Evolutionary conservation across 352 stramenopile genomes (phyloP), one percentile per base, ranked within the genome.

Genomic region (Phytophthora sp.): DNA sequence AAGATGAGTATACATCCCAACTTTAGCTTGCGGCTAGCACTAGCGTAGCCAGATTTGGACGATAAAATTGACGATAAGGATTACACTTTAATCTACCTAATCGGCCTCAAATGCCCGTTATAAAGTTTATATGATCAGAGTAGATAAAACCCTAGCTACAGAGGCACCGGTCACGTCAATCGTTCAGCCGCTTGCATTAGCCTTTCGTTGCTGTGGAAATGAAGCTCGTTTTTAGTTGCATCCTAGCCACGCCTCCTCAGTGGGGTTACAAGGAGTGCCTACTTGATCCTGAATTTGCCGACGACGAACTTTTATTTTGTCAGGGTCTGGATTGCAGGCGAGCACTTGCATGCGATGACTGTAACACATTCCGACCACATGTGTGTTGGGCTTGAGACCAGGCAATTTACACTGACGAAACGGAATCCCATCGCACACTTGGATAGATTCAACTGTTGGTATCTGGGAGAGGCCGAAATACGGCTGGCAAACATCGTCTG

Each of bases 341-440:
- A 83, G 41, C 7, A 72, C 63, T 20, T 82, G 67, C 42, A 83
- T 65, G 0, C 56, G 58, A n/a, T 58, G 70, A 30, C 72, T 74
- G 20, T 64, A 78, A 24, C 74, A 80, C 23, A 82, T 79, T 2
- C 66, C 70, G 5, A 45, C 31, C 17, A 67, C 35, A 15, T 7
- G 44, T 12, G 54, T 55, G 5, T 37, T 31, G 0, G 55, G 26
- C 4, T 46, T 20, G 2, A 28, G 42, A 17, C 39, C 37, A n/a
- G 62, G 55, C 1, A 76, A 11, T 12, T 59, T 23, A 13, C 69
- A 82, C 49, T 77, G 35, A 7, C 54, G 54, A 15, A 65, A 79
- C 20, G 48, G 45, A 0, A 77, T 39, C 9, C 62, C 62, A 8
- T 56, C 69, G 35, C 69, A 79, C 38, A 73, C 55, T 21, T 77